Conservation (phyloP, 1,284 basidiomycete genomes). For the Ustilago bromivora region DNA sequence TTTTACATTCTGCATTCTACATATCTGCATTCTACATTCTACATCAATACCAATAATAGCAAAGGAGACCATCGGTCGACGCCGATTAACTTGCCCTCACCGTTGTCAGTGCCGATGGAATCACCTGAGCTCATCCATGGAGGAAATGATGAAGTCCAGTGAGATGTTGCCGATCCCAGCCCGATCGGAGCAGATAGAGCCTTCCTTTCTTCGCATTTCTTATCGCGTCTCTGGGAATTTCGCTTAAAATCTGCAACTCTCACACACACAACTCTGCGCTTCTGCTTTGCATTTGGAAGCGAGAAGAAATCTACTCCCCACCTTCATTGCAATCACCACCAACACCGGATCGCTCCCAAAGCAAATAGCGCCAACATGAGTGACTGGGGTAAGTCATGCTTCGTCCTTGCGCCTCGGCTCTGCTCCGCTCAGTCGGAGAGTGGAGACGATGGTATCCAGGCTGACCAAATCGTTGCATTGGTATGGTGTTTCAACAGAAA, state of each 20-base stretch:
- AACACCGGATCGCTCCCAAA: neutral
- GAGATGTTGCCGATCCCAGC: neutral
- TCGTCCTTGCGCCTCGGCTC: neutral
- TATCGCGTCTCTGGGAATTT: slow-evolving; percentile 5
- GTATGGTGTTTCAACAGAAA: slow-evolving; percentile 27
- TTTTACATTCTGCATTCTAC: too few species aligned
- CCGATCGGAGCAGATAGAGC: neutral
- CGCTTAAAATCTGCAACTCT: neutral
- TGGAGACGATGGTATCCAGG: neutral
- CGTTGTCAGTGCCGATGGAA: too few species aligned
- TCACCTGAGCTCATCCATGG: too few species aligned
- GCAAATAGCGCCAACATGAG: slow-evolving; percentile 44
- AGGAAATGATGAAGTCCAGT: neutral
- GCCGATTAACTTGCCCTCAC: too few species aligned
- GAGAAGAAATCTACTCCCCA: slow-evolving; percentile 1
- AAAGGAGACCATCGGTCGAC: too few species aligned
- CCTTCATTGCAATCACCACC: slow-evolving; percentile 12
- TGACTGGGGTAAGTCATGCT: slow-evolving; percentile 56
- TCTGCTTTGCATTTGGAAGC: slow-evolving; percentile 3
- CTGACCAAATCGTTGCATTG: neutral
- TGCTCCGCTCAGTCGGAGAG: neutral
- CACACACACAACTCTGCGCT: slow-evolving; percentile 3
- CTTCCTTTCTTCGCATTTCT: neutral
- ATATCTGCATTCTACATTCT: too few species aligned
- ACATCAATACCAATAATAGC: too few species aligned